A percentile compares a stretch with the other conserved stretches of the same genome.
These are phyloP conservation scores for Bryoglossum gracile DNA, from an alignment of 495 filamentous ascomycete genomes.

Conservation along the genomic window DNA sequence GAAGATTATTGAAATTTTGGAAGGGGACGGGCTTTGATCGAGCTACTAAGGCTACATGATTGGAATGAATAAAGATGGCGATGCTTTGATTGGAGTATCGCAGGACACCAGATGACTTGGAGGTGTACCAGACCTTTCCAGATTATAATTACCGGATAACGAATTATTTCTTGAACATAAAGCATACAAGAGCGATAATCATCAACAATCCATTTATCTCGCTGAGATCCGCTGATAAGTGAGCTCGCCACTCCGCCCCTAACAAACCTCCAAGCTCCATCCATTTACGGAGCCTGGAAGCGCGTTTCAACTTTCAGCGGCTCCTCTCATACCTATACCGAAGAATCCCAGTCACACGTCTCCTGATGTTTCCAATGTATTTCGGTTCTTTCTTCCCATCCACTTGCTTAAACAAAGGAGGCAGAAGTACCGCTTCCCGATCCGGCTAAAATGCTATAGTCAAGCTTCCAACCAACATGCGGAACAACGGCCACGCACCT, in stretches of 20 bases:
- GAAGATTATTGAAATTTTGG: constrained; percentile 4
- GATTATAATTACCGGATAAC: background rate
- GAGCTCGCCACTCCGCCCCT: too few species aligned
- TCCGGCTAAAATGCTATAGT: too few species aligned
- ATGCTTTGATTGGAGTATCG: background rate
- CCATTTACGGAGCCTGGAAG: background rate
- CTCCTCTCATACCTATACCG: too few species aligned
- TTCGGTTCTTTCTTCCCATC: too few species aligned
- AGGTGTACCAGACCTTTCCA: background rate
- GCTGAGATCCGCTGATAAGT: too few species aligned
- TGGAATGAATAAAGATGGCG: background rate
- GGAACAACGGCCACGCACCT: background rate
- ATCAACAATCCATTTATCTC: too few species aligned
- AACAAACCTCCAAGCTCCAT: too few species aligned
- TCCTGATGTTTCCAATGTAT: background rate
- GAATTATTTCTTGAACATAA: background rate
- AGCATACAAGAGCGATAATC: too few species aligned
- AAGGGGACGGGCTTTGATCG: background rate
- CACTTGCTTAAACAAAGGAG: background rate
- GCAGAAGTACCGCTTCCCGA: background rate
- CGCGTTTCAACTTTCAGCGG: background rate
- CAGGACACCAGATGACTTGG: background rate
- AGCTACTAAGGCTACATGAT: too few species aligned
- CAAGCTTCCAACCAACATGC: background rate
- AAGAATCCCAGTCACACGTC: background rate